These are phyloP conservation scores for Peribolospora kevripleyi DNA, from an alignment of 768 basidiomycete genomes.

Conservation along the genomic window DNA sequence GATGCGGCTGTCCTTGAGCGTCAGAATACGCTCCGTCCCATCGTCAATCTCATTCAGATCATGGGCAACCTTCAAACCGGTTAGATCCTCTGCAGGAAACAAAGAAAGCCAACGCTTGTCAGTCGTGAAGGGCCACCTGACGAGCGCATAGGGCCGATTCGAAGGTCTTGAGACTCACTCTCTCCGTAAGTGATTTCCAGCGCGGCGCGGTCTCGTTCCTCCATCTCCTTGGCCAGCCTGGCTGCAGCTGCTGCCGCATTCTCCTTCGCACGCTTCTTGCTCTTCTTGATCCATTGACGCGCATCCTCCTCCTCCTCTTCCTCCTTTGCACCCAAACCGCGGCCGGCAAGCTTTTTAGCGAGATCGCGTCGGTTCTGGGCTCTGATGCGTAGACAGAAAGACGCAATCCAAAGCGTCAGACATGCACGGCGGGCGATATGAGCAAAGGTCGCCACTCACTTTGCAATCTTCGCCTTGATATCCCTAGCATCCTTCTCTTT, in stretches of 20 bases:
- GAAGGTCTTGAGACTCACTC: constrained; percentile 29
- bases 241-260: constrained; percentile 26
- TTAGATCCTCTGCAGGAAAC: constrained; percentile 39
- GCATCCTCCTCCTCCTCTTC: constrained; percentile 23
- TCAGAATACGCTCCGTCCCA: constrained; percentile 85
- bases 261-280: constrained; percentile 75
- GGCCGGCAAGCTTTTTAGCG: constrained; percentile 68
- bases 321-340: constrained; percentile 71
- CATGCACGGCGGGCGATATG: constrained; percentile 17
- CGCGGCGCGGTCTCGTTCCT: constrained; percentile 40
- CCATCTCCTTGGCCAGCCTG: constrained; percentile 22
- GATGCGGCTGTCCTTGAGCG: constrained; percentile 83
- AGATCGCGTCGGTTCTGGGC: constrained; percentile 85
- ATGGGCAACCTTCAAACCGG: constrained; percentile 85
- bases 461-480: constrained; percentile 45
- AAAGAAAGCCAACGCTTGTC: background rate
- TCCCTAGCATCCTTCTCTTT: constrained; percentile 59
- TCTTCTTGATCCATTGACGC: constrained; percentile 70
- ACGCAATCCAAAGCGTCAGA: constrained; percentile 27
- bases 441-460: constrained; percentile 39
- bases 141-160: background rate
- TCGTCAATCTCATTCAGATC: constrained; percentile 77
- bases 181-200: constrained; percentile 70
- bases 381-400: constrained; percentile 24
- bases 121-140: background rate